phyloP scores from a whole-genome alignment of 192 early-diverging fungal species.

The Chytriomyces hyalinus region DNA sequence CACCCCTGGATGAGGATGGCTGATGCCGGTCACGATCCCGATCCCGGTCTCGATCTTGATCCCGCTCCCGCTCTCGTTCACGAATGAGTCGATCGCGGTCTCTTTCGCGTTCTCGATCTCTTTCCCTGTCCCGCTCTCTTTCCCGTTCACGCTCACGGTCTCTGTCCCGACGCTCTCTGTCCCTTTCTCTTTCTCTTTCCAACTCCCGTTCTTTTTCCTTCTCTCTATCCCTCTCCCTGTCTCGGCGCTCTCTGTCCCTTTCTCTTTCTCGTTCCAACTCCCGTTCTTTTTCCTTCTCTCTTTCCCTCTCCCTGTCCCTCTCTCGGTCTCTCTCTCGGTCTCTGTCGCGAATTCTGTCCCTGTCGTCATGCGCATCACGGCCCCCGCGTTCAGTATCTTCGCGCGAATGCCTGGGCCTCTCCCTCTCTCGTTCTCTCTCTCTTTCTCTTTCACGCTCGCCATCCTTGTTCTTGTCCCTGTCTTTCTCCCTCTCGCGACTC shows the following conservation, averaged over 20 bases:
- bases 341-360: not conserved
- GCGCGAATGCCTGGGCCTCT: not conserved
- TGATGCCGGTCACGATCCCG: constrained; percentile 32
- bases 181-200: constrained; percentile 33
- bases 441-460: not conserved
- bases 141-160: constrained; percentile 55
- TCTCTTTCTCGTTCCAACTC: constrained; percentile 32
- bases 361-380: not conserved
- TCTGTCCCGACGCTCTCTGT: constrained; percentile 43
- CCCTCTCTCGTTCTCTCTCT: constrained; percentile 14
- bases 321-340: not conserved
- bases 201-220: constrained; percentile 36
- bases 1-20: not conserved
- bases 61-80: constrained; percentile 38
- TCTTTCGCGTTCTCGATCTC: constrained; percentile 45
- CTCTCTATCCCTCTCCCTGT: constrained; percentile 42
- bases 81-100: constrained; percentile 35
- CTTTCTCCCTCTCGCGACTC: not conserved
- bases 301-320: constrained; percentile 24
- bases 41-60: constrained; percentile 29
- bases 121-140: constrained; percentile 40
- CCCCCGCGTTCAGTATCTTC: not conserved
- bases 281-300: constrained; percentile 34
- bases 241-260: constrained; percentile 20
- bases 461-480: not conserved